phyloP scores from a whole-genome alignment of 2,329 filamentous ascomycete species.

The Westerdykella ornata region DNA sequence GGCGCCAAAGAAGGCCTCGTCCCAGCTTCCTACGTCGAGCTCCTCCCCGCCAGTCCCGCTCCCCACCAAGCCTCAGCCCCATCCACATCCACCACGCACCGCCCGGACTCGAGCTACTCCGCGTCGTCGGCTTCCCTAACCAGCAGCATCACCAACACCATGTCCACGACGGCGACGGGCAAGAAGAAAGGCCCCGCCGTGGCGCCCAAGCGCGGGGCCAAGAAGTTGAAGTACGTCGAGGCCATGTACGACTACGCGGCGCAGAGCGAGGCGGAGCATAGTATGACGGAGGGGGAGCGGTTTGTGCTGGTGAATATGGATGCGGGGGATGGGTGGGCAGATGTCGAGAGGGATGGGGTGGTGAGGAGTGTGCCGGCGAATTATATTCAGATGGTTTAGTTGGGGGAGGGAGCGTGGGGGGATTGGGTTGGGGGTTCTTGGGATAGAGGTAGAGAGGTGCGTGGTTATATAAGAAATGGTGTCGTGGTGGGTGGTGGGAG shows the following conservation, averaged over 20 bases:
- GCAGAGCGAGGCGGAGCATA: constrained; percentile 78
- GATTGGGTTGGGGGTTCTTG: too few species aligned
- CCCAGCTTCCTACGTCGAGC: constrained; percentile 76
- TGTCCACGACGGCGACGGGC: constrained; percentile 29
- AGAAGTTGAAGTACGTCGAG: constrained; percentile 89
- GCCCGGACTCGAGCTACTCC: constrained; percentile 58
- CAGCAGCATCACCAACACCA: constrained; percentile 44
- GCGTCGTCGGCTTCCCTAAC: constrained; percentile 69
- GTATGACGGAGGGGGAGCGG: constrained; percentile 81
- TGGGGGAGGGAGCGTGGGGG: neutral
- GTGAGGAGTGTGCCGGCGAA: constrained; percentile 89
- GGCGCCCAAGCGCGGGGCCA: constrained; percentile 81
- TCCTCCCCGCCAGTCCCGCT: constrained; percentile 44
- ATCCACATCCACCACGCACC: constrained; percentile 21
- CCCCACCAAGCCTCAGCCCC: too few species aligned
- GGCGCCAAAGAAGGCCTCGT: constrained; percentile 77
- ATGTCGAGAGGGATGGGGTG: constrained; percentile 85
- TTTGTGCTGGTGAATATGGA: constrained; percentile 88
- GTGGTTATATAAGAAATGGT: too few species aligned
- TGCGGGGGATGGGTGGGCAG: constrained; percentile 89
- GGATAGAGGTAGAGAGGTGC: too few species aligned
- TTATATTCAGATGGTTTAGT: constrained; percentile 73
- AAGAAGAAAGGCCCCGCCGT: constrained; percentile 92
- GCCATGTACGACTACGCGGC: constrained; percentile 89
- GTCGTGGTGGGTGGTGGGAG: too few species aligned